A percentile compares a stretch with the other conserved stretches of the same genome.
phyloP scores from a whole-genome alignment of 768 basidiomycete species.

The Calocybe indica region DNA sequence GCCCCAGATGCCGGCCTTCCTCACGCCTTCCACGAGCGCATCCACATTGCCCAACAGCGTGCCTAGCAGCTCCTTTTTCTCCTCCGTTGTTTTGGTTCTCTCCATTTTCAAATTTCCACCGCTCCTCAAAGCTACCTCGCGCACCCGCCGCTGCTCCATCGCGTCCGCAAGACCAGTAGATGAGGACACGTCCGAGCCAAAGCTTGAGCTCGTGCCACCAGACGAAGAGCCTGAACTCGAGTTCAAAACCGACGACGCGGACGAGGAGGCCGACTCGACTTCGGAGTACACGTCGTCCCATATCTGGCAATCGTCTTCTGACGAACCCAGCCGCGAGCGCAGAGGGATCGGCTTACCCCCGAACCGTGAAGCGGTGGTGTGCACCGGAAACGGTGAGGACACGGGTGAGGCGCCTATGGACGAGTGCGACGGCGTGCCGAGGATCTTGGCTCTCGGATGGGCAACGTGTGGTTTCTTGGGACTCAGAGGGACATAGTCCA shows the following conservation, averaged over 20 bases:
- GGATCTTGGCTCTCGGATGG: no score
- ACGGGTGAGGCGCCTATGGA: no score
- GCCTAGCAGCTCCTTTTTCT: constrained; percentile 77
- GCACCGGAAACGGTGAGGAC: neutral
- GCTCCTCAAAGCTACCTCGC: constrained; percentile 9
- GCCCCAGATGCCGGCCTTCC: constrained; percentile 86
- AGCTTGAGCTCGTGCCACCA: neutral
- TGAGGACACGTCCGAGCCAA: neutral
- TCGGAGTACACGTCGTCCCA: no score
- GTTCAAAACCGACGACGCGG: no score
- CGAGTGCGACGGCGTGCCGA: no score
- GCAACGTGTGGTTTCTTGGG: constrained; percentile 43
- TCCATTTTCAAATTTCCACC: constrained; percentile 9
- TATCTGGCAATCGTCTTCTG: constrained; percentile 12
- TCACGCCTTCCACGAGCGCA: constrained; percentile 80
- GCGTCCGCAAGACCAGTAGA: constrained; percentile 2
- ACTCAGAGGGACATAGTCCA: constrained; percentile 70
- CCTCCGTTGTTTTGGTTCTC: constrained; percentile 57
- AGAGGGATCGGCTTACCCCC: neutral
- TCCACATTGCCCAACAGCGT: constrained; percentile 90
- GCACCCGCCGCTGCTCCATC: constrained; percentile 5
- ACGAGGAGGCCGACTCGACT: no score
- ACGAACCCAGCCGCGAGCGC: constrained; percentile 12
- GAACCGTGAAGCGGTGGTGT: neutral
- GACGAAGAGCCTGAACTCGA: no score